Base-by-base conservation (phyloP, 2,329 filamentous ascomycete genomes). In the Gnomoniopsis sp. region DNA sequence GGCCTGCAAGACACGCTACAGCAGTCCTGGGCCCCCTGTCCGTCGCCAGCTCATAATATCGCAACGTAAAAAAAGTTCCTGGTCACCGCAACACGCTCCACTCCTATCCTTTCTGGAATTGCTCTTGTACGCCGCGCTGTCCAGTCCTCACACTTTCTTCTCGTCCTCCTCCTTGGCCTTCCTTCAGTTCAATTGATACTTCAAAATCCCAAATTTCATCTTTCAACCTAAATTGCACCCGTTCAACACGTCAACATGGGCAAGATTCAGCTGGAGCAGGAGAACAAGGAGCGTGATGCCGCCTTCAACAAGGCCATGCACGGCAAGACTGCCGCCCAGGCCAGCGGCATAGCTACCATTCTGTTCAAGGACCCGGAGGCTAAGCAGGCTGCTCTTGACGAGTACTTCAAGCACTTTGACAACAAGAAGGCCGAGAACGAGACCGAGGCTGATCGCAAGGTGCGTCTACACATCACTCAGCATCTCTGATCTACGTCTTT, bases 301-400 rank as follows among this genome's bases (percentile, higher is more conserved):
- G 88, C 85, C 66, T 96, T 96, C 83, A 93, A 91, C 82, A 90
- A 91, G 78, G 90, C 86, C 65, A 81, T 96, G 80, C 93, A 97
- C 76, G 91, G 83, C 69, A 74, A 73, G 62, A 91, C 90, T 55
- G 80, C 90, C 54, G 81, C 90, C 52, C 75, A 87, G 70, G 84
- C 85, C 48, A 77, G 81, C 58, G 90, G 91, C 66, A 84, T 97
- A 68, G 79, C 85, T 67, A 90, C 93, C 68, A 93, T 97, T 87
- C 80, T 96, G 70, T 81, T 82, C 72, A 99, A 99, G 80, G 88
- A 95, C 74, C 79, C 63, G 26, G 69, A 69, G 22, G 72, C 71
- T n/a, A 70, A 74, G 64, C 81, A 70, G 78, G 80, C 86, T 57
- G 89, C 89, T 41, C 81, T 90, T 17, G 88, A 91, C 67, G 88